phyloP scores from a whole-genome alignment of 805 yeast genomes.

The Candida multigemmis region DNA sequence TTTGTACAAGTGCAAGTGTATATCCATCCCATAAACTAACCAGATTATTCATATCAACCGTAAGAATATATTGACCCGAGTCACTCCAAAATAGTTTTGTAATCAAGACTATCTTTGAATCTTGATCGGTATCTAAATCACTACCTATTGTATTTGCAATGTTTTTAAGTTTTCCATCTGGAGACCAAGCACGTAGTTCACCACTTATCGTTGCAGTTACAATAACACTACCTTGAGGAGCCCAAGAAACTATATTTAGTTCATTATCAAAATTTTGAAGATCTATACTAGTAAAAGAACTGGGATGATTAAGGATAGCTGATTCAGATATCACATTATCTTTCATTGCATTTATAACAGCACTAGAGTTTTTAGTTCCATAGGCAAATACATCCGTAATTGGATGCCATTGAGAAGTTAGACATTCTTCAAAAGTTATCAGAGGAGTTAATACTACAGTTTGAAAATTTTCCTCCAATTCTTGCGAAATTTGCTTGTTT shows the following conservation, averaged over 20 bases:
- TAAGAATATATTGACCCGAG: slow-evolving; percentile 43
- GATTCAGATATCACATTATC: slow-evolving; percentile 18
- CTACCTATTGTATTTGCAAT: slow-evolving; percentile 14
- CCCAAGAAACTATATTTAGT: slow-evolving; percentile 44
- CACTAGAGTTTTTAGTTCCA: slow-evolving; percentile 43
- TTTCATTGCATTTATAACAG: slow-evolving; percentile 31
- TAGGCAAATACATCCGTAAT: slow-evolving; percentile 38
- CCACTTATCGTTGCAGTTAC: slow-evolving; percentile 64
- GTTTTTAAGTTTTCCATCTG: slow-evolving; percentile 56
- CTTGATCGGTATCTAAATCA: slow-evolving; percentile 6
- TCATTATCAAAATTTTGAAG: slow-evolving; percentile 10
- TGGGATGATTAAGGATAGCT: slow-evolving; percentile 21
- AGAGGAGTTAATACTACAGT: slow-evolving; percentile 31
- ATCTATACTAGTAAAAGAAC: slow-evolving; percentile 6
- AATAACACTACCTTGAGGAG: slow-evolving; percentile 52
- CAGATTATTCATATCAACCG: slow-evolving; percentile 41
- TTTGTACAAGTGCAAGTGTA: slow-evolving; percentile 24
- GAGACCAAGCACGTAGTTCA: slow-evolving; percentile 71
- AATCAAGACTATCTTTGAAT: slow-evolving; percentile 28
- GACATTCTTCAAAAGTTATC: slow-evolving; percentile 31
- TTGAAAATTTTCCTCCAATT: slow-evolving; percentile 4
- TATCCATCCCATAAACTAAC: slow-evolving; percentile 58
- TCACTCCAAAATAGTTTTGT: slow-evolving; percentile 53
- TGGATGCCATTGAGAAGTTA: slow-evolving; percentile 53
- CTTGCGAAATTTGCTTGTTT: not conserved